Evolutionary conservation across 352 stramenopile genomes (phyloP).

Genomic region (Phytophthora melonis): DNA sequence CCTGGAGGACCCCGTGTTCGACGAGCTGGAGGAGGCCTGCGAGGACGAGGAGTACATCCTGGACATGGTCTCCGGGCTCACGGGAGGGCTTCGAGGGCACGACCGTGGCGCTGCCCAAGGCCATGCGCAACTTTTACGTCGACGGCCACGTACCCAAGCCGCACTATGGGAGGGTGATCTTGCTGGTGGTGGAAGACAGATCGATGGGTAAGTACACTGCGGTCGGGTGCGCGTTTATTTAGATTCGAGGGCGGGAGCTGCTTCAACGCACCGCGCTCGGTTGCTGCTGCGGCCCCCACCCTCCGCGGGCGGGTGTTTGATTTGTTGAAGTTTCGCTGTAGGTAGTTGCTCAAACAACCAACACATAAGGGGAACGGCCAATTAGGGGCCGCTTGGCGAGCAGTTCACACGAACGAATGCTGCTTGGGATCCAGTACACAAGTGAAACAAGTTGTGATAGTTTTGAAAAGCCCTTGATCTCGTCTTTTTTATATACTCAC

Average conservation of each 20-base stretch:
- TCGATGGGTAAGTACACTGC: background rate
- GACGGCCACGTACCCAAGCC: slow-evolving; percentile 98
- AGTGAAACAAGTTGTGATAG: too few species aligned
- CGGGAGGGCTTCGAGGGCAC: slow-evolving; percentile 92
- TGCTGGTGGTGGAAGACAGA: background rate
- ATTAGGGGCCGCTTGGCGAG: too few species aligned
- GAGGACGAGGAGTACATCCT: slow-evolving; percentile 99
- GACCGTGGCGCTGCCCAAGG: slow-evolving; percentile 93
- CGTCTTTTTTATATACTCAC: too few species aligned
- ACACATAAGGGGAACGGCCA: too few species aligned
- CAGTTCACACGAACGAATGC: too few species aligned
- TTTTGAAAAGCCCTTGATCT: too few species aligned
- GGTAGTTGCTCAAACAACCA: too few species aligned
- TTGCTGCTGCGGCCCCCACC: too few species aligned
- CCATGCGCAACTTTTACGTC: slow-evolving; percentile 99
- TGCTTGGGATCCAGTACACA: too few species aligned
- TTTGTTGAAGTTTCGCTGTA: too few species aligned
- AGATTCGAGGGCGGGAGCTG: slow-evolving; percentile 39
- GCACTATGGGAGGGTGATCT: slow-evolving; percentile 82
- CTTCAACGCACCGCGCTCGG: too few species aligned
- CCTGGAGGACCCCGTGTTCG: slow-evolving; percentile 93
- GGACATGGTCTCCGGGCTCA: slow-evolving; percentile 99
- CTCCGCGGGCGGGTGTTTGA: too few species aligned
- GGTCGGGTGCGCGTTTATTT: slow-evolving; percentile 36
- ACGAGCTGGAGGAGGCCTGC: slow-evolving; percentile 89